Percentiles rank a stretch among this genome's conserved stretches.
These are phyloP conservation scores for Anethum foeniculum DNA, from an alignment of 140 eudicot species.

Conservation along the genomic window DNA sequence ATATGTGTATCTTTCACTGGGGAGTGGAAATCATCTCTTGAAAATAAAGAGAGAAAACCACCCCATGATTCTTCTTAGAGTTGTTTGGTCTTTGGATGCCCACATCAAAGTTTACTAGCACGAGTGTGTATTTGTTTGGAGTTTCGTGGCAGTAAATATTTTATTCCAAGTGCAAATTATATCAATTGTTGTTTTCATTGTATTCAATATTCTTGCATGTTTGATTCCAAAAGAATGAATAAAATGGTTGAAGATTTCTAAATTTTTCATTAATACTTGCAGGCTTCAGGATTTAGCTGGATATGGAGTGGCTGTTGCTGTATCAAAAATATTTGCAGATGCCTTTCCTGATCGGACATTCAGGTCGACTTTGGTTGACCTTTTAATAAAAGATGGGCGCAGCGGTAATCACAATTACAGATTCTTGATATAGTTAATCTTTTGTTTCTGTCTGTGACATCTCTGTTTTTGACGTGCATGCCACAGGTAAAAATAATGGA, in stretches of 20 bases:
- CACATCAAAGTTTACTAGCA: not conserved
- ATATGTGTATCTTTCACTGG: not conserved
- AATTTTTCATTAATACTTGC: constrained; percentile 9
- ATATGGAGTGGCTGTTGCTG: constrained; percentile 82
- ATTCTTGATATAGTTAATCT: not conserved
- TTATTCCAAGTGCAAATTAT: not conserved
- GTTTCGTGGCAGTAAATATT: not conserved
- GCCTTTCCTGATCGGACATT: constrained; percentile 77
- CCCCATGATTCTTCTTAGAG: not conserved
- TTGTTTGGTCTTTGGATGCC: not conserved
- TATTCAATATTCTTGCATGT: not conserved
- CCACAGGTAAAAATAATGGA: constrained; percentile 82
- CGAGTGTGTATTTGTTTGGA: not conserved
- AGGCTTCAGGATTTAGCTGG: constrained; percentile 93
- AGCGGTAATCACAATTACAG: constrained; percentile 41
- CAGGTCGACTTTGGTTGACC: constrained; percentile 54
- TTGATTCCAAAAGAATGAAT: not conserved
- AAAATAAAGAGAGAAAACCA: not conserved
- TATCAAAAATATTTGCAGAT: constrained; percentile 35
- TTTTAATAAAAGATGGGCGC: constrained; percentile 68
- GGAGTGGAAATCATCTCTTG: not conserved
- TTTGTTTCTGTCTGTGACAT: constrained; percentile 3
- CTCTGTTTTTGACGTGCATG: constrained; percentile 18
- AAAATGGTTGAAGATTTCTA: constrained; percentile 21
- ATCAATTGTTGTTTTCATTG: not conserved